A percentile compares a stretch with the other conserved stretches of the same genome.
Evolutionary conservation across 257 asterid species (phyloP).

Genomic region (Dorcoceras hygrometricum): DNA sequence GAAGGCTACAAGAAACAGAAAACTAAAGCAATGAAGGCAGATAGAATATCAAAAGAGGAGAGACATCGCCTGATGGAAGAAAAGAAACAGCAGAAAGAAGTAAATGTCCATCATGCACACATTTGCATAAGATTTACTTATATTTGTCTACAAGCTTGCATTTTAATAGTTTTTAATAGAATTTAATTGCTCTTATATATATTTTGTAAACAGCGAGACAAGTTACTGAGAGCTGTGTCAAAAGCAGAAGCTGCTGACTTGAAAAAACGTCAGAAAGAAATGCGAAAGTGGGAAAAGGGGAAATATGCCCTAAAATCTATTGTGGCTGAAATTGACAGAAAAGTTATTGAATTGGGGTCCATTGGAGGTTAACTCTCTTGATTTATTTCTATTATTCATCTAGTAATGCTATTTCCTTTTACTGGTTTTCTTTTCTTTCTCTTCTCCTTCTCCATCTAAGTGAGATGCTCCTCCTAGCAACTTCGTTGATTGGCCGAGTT

Average conservation of each 20-base stretch:
- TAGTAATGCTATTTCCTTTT: conserved; percentile 8
- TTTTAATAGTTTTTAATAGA: conserved; percentile 17
- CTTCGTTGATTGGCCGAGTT: not conserved
- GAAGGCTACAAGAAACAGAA: conserved; percentile 33
- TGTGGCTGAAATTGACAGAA: conserved; percentile 83
- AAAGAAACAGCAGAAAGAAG: conserved; percentile 74
- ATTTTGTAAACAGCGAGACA: conserved; percentile 60
- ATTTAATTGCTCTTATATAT: conserved; percentile 20
- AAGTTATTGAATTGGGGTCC: conserved; percentile 73
- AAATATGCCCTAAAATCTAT: conserved; percentile 77
- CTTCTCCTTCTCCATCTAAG: not conserved
- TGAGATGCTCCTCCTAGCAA: not conserved
- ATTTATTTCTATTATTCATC: conserved; percentile 12
- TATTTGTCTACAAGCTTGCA: conserved; percentile 1
- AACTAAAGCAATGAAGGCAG: conserved; percentile 36
- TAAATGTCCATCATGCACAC: conserved; percentile 28
- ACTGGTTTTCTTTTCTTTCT: not conserved
- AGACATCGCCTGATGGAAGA: conserved; percentile 68
- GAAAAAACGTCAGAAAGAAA: conserved; percentile 65
- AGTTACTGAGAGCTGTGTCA: conserved; percentile 72
- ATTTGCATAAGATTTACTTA: not conserved
- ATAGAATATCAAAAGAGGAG: conserved; percentile 69
- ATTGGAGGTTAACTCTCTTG: conserved; percentile 63
- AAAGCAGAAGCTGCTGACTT: conserved; percentile 86
- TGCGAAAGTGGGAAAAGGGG: conserved; percentile 90